Evolutionary conservation across 2,329 filamentous ascomycete species (phyloP).

Genomic region (Penicillium sp.): DNA sequence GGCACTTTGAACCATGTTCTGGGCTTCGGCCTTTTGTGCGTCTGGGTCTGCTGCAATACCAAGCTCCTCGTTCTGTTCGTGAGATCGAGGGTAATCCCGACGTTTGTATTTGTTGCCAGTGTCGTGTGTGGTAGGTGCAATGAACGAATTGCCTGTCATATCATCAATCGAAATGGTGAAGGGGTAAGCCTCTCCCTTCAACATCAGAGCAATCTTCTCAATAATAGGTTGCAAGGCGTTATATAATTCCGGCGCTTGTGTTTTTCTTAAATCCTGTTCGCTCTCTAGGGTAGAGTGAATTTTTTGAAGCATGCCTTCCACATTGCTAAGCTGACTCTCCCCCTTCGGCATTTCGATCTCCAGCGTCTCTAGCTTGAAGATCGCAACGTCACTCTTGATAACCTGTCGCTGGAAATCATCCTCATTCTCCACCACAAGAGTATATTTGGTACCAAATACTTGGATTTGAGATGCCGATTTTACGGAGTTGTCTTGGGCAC

Average conservation of each 20-base stretch:
- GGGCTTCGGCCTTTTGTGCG: conserved; percentile 29
- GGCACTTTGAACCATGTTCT: conserved; percentile 34
- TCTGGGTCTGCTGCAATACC: conserved; percentile 59
- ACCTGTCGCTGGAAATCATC: conserved; percentile 81
- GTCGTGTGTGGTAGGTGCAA: conserved; percentile 72
- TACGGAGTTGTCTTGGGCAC: conserved; percentile 87
- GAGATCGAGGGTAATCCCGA: conserved; percentile 74
- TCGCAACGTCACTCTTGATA: conserved; percentile 84
- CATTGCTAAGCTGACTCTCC: conserved; percentile 85
- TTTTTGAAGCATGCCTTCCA: conserved; percentile 79
- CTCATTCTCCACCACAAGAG: conserved; percentile 68
- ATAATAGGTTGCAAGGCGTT: conserved; percentile 76
- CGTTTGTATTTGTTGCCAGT: conserved; percentile 87
- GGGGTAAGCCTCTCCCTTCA: conserved; percentile 72
- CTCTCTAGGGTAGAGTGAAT: conserved; percentile 76
- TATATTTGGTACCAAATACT: conserved; percentile 79
- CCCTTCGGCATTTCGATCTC: conserved; percentile 91
- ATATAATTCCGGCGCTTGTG: conserved; percentile 71
- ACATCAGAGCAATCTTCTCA: conserved; percentile 68
- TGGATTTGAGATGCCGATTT: conserved; percentile 91
- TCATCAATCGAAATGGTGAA: conserved; percentile 89
- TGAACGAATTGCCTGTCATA: conserved; percentile 92
- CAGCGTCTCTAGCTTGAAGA: conserved; percentile 82
- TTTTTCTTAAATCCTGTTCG: conserved; percentile 78
- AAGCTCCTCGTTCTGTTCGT: conserved; percentile 80